Evolutionary conservation across 805 yeast genomes (phyloP).

Genomic region (Saccharomyces kudriavzevii): DNA sequence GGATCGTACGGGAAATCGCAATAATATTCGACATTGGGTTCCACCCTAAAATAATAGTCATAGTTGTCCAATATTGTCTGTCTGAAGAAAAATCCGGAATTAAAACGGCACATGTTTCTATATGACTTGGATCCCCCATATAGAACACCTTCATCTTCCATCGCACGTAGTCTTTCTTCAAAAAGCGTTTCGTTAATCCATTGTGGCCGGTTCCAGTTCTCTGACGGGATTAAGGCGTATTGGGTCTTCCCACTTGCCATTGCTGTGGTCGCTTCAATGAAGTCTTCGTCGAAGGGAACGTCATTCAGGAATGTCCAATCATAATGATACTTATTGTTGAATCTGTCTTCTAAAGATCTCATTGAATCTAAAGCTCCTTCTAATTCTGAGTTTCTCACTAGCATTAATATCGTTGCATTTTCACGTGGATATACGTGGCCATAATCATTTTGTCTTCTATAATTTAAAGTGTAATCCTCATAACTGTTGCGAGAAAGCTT

Average conservation of each 20-base stretch:
- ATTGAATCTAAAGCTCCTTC: conserved; percentile 64
- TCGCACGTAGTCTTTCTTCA: conserved; percentile 37
- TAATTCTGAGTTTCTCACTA: conserved; percentile 72
- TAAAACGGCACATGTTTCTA: conserved; percentile 90
- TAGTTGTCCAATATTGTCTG: conserved; percentile 61
- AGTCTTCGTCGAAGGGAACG: conserved; percentile 53
- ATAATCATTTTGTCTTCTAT: conserved; percentile 1
- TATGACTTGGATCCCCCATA: conserved; percentile 59
- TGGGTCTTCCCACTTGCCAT: conserved; percentile 53
- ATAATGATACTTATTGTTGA: conserved; percentile 54
- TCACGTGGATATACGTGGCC: conserved; percentile 4
- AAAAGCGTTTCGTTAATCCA: conserved; percentile 55
- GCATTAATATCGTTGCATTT: conserved; percentile 80
- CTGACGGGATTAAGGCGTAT: conserved; percentile 54
- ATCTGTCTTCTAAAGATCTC: conserved; percentile 65
- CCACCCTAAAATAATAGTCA: conserved; percentile 89
- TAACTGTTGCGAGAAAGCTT: conserved; percentile 27
- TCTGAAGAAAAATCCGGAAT: conserved; percentile 78
- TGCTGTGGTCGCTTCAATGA: conserved; percentile 47
- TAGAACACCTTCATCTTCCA: conserved; percentile 40
- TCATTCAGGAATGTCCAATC: conserved; percentile 74
- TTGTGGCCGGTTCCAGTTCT: conserved; percentile 69
- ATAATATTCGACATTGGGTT: conserved; percentile 77
- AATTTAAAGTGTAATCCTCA: conserved; percentile 10
- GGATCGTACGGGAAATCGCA: conserved; percentile 81